Evolutionary conservation across 2,329 filamentous ascomycete species (phyloP), one percentile per base, ranked within the genome.

Genomic region (Colletotrichum noveboracense): DNA sequence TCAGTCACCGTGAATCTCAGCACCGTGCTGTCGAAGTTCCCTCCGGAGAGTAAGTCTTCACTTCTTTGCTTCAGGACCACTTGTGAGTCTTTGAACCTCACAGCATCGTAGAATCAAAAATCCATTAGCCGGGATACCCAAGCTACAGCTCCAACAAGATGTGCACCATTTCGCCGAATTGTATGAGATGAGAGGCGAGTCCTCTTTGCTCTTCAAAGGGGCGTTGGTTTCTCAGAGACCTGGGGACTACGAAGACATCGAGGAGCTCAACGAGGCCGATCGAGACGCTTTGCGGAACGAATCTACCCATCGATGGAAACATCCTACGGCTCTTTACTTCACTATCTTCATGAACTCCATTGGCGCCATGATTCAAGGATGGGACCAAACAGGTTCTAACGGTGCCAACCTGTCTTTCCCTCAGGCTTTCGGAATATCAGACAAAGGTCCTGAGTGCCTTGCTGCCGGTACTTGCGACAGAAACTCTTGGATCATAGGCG

Each of bases 401-500:
- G 87, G 88, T 48, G 88, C 88, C 71, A 88, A 89, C 76, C 76
- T 89, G n/a, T 85, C 84, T 16, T 89, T 89, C 77, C 87, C 86
- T 0, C 70, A 79, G 2, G 84, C 83, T n/a, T 84, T 89, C 52
- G 87, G 87, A n/a, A 89, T 89, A 65, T 83, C 82, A 38, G 90
- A 93, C 78, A 73, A 65, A 28, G 70, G 70, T 3, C 14, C 43
- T 7, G 80, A 2, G 80, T 81, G 1, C 68, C 79, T 7, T 83
- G 81, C 43, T 80, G 81, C 1, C 78, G 87, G 86, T 58, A 80
- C 84, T 3, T 85, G 84, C 52, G 79, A 80, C 43, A 84, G 82
- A 48, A 91, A 93, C 78, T 86, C 87, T 64, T 93, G 91, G 91
- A 86, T 93, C 66, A 86, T 93, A 24, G 92, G 92, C 24, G 81